Evolutionary conservation across 371 early-diverging fungal species (phyloP), one percentile per base, ranked within the genome.

Genomic region (Haplosporangium sp.): DNA sequence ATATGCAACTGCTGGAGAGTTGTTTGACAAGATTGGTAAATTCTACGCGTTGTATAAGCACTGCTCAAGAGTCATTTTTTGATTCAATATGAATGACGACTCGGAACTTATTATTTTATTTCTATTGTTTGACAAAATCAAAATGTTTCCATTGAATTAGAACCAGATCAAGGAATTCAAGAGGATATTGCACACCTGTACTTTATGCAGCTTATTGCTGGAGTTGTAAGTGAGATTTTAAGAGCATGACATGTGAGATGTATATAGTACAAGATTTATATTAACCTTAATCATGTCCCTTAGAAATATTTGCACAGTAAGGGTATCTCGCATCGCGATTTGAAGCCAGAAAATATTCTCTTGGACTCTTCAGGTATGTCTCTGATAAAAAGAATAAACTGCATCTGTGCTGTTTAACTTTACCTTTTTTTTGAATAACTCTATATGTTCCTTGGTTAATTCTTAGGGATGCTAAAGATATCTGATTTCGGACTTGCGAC

Each of bases 401-500:
- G 11, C 13, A 8, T 8, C 13, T 44, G 8, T 44, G 13, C 13
- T 8, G 44, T 4, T 17, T 53, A 20, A 8, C 27, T 53, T 53
- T 59, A 4, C 19, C 38, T 53, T 38, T 55, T 20, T 19, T 6
- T 47, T 9, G 0, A 47, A 1, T 19, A 20, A 8, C 13, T 11
- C 19, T 47, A 27, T 27, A 27, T 8, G 63, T 11, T 63, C 19
- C 3, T 5, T 17, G 10, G 40, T 17, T 15, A 8, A 27, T 44
- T 9, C 44, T 10, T 63, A 89, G 89, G 92, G 20, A 93, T 91
- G 67, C 84, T 96, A 38, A 92, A 94, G 70, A 92, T 98, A 64
- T 95, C 95, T 2, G 98, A 98, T 83, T 97, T 97, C 88, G 98
- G 98, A 8, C 92, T 98, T 65, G 94, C 95, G 19, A 97, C 96